Evolutionary conservation across 2,329 filamentous ascomycete species (phyloP).

Genomic region (Cladosporium cucumerinum): DNA sequence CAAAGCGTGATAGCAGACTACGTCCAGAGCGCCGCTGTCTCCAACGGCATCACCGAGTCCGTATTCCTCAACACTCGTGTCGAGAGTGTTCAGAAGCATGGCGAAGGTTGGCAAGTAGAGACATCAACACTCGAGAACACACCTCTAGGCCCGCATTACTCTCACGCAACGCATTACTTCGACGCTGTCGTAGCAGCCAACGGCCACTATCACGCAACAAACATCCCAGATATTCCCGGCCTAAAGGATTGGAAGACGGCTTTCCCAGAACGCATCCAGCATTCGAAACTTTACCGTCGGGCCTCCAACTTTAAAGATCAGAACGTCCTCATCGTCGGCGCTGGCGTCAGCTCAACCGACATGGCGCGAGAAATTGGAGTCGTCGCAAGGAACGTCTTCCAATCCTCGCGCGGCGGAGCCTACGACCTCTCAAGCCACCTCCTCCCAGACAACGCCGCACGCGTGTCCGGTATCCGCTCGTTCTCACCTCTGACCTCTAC

Average conservation of each 20-base stretch:
- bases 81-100: slow-evolving; percentile 48
- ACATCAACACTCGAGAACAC: slow-evolving; percentile 44
- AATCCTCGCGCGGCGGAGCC: slow-evolving; percentile 57
- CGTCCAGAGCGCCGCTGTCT: slow-evolving; percentile 55
- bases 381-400: slow-evolving; percentile 46
- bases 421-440: slow-evolving; percentile 57
- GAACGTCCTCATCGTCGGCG: slow-evolving; percentile 56
- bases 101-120: slow-evolving; percentile 50
- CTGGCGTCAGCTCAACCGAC: slow-evolving; percentile 54
- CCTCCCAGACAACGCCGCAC: slow-evolving; percentile 52
- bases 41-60: slow-evolving; percentile 48
- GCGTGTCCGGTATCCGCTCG: slow-evolving; percentile 51
- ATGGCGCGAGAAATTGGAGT: slow-evolving; percentile 52
- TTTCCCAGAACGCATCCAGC: slow-evolving; percentile 46
- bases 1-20: slow-evolving; percentile 59
- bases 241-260: slow-evolving; percentile 45
- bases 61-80: slow-evolving; percentile 61
- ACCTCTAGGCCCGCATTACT: neutral
- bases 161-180: slow-evolving; percentile 36
- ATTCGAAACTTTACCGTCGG: slow-evolving; percentile 52
- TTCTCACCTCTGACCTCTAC: slow-evolving; percentile 37
- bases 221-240: slow-evolving; percentile 49
- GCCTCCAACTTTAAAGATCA: slow-evolving; percentile 51
- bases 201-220: slow-evolving; percentile 53
- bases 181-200: slow-evolving; percentile 53